phyloP scores from a whole-genome alignment of 2,329 filamentous ascomycete species.

The Aspergillus piperis region DNA sequence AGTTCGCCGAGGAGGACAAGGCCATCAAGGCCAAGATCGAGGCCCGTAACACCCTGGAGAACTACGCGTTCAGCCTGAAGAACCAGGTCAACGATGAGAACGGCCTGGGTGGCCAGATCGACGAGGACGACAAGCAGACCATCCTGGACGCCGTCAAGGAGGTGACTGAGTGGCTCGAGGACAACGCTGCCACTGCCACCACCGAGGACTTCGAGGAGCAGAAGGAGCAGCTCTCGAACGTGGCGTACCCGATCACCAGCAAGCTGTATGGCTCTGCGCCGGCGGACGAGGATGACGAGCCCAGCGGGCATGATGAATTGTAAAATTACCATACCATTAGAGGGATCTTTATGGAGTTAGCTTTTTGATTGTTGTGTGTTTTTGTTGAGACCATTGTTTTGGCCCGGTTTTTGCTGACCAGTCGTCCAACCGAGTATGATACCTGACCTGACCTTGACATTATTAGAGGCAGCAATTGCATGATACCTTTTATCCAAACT shows the following conservation, averaged over 20 bases:
- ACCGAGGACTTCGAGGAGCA: conserved; percentile 98
- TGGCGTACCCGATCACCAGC: conserved; percentile 98
- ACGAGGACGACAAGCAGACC: conserved; percentile 97
- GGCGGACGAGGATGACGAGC: conserved; percentile 70
- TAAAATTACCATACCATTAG: conserved; percentile 53
- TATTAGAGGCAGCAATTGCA: background rate
- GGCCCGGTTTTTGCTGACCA: conserved; percentile 23
- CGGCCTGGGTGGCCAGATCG: conserved; percentile 96
- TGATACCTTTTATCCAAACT: background rate
- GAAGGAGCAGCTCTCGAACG: conserved; percentile 96
- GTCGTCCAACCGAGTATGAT: conserved; percentile 8
- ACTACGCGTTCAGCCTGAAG: conserved; percentile 98
- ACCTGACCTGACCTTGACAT: conserved; percentile 2
- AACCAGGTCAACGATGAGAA: conserved; percentile 98
- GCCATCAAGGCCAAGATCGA: conserved; percentile 95
- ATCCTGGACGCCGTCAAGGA: conserved; percentile 97
- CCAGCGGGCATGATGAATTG: conserved; percentile 72
- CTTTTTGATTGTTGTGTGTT: background rate
- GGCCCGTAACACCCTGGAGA: conserved; percentile 94
- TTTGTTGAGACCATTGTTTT: conserved; percentile 19
- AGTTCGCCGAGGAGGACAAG: conserved; percentile 99
- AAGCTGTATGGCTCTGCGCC: conserved; percentile 81
- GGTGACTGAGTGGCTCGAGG: conserved; percentile 92
- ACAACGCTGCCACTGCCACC: conserved; percentile 81
- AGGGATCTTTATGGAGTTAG: conserved; percentile 38